Percentiles rank a stretch among this genome's conserved stretches.
Conservation (phyloP, 2,329 filamentous ascomycete species). For the Akanthomyces lecanii region DNA sequence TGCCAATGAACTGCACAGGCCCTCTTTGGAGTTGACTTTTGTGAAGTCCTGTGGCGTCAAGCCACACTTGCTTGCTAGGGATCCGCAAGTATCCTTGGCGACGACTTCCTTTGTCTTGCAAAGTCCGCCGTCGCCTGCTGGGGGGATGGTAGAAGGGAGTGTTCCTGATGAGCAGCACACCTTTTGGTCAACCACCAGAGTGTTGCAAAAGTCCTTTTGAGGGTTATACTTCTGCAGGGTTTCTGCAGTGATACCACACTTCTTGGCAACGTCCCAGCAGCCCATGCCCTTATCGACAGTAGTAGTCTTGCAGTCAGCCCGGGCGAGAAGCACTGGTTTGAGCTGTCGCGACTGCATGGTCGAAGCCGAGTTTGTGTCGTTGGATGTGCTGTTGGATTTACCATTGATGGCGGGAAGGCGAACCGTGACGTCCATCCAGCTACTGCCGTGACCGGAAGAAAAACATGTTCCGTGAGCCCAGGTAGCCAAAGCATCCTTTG, state of each 20-base stretch:
- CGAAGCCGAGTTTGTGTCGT: neutral
- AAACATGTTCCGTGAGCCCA: conserved; percentile 25
- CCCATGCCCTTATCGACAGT: conserved; percentile 26
- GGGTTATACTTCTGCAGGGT: conserved; percentile 32
- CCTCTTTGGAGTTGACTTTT: conserved; percentile 28
- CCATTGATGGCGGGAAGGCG: conserved; percentile 15
- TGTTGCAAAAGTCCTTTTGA: conserved; percentile 21
- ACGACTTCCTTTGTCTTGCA: conserved; percentile 30
- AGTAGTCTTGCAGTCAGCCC: conserved; percentile 22
- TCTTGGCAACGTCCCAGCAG: conserved; percentile 28
- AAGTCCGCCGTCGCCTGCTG: conserved; percentile 22
- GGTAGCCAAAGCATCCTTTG: conserved; percentile 24
- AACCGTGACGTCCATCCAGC: conserved; percentile 21
- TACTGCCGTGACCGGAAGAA: conserved; percentile 16
- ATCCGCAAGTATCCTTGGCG: conserved; percentile 31
- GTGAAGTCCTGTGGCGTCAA: conserved; percentile 33
- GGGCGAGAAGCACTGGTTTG: neutral
- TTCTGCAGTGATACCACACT: conserved; percentile 29
- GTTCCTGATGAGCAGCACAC: conserved; percentile 23
- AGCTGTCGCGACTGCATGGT: neutral
- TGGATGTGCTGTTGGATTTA: conserved; percentile 16
- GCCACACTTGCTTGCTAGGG: conserved; percentile 34
- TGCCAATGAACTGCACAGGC: conserved; percentile 28
- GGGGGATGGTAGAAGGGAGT: conserved; percentile 20
- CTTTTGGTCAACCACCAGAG: conserved; percentile 20